Base-by-base conservation (phyloP, 2,329 filamentous ascomycete species). In the Aplosporella prunicola region DNA sequence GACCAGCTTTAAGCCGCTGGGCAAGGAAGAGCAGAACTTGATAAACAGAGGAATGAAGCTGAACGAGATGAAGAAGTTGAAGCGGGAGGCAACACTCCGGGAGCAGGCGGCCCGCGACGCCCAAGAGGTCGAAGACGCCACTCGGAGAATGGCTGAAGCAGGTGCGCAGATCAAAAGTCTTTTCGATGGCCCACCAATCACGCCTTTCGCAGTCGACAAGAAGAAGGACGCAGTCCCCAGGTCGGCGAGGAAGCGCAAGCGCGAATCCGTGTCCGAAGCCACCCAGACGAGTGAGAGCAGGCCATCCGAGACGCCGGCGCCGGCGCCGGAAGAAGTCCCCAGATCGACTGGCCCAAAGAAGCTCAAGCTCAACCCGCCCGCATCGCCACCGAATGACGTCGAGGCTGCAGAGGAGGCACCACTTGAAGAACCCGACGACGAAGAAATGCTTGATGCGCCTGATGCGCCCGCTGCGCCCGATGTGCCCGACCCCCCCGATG, bases 11-110 rank as follows among this genome's bases (percentile, higher is more conserved):
- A 72, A 76, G 35, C 43, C 56, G 23, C 64, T 77, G 29, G 69
- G 68, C 20, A 66, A 66, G 10, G 75, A 81, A 22, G 78, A 83
- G 45, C 69, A 75, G 22, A 73, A 74, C 36, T 67, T 78, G 10
- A 77, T 76, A 51, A 82, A 85, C 55, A 71, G 80, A 35, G 81
- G 82, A 7, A 82, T 86, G 76, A 80, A 82, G 51, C 66, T 86
- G 16, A 86, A 86, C 51, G 80, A 84, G 48, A 78, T 82, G 3
- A 86, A 84, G 59, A 83, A 82, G 53, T 61, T 80, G 9, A 84
- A 84, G 60, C 67, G 76, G 38, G 77, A 83, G 55, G 72, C 74
- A 5, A 60, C 66, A 46, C 60, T 64, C 20, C 64, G 60, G 36
- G 67, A 64, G 45, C 68, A 64, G 52, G 74, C 67, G 57, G 68